Conservation (phyloP, 2,329 filamentous ascomycete species). For the Macroventuria anomochaeta region DNA sequence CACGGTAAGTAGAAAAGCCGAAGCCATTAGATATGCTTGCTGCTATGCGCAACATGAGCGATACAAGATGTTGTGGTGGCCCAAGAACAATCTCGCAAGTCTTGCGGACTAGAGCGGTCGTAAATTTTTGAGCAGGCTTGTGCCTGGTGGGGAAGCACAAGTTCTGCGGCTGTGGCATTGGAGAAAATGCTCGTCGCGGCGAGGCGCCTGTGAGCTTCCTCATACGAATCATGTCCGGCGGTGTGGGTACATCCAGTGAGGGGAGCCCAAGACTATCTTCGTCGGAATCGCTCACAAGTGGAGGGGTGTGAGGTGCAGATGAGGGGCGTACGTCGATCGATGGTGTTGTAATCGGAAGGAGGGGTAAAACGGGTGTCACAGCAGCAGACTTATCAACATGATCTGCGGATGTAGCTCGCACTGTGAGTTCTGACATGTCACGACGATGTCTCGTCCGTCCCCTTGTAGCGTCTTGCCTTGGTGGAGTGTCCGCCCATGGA, state of each 20-base stretch:
- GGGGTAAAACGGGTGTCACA: slow-evolving; percentile 32
- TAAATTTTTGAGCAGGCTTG: slow-evolving; percentile 45
- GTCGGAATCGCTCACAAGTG: slow-evolving; percentile 53
- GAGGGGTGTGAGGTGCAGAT: slow-evolving; percentile 53
- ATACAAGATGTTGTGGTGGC: slow-evolving; percentile 79
- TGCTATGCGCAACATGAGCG: slow-evolving; percentile 81
- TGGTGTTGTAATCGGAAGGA: slow-evolving; percentile 25
- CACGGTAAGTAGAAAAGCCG: slow-evolving; percentile 43
- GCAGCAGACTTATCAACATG: slow-evolving; percentile 21
- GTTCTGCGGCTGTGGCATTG: slow-evolving; percentile 71
- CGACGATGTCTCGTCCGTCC: slow-evolving; percentile 45
- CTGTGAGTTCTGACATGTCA: slow-evolving; percentile 46
- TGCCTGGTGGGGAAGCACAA: slow-evolving; percentile 63
- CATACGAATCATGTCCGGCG: slow-evolving; percentile 46
- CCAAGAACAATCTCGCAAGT: slow-evolving; percentile 78
- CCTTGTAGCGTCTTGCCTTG: slow-evolving; percentile 26
- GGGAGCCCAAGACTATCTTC: slow-evolving; percentile 52
- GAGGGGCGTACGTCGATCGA: slow-evolving; percentile 32
- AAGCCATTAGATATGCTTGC: slow-evolving; percentile 69
- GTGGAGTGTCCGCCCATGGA: slow-evolving; percentile 33
- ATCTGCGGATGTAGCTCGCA: slow-evolving; percentile 34
- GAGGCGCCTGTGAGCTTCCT: slow-evolving; percentile 60
- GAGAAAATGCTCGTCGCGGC: slow-evolving; percentile 66
- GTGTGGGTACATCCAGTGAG: slow-evolving; percentile 50
- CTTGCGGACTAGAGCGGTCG: slow-evolving; percentile 72